Evolutionary conservation across 2,329 filamentous ascomycete species (phyloP).

Genomic region (Phaeoacremonium minimum): DNA sequence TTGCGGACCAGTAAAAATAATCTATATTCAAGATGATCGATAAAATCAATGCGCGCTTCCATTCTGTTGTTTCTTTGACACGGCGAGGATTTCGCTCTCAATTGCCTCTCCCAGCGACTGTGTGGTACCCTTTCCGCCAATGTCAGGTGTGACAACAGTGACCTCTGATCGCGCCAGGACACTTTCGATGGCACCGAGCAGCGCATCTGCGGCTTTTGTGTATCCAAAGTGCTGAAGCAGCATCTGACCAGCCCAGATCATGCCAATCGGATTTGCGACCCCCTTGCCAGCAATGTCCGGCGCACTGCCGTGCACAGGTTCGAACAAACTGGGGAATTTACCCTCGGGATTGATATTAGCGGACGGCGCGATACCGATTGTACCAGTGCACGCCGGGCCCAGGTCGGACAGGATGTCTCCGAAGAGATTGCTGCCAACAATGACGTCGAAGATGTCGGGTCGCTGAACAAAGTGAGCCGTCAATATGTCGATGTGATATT

Average conservation of each 20-base stretch:
- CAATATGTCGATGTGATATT: constrained; percentile 63
- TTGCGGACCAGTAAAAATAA: no score
- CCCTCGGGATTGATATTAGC: constrained; percentile 59
- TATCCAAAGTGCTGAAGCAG: constrained; percentile 63
- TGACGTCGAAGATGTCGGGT: constrained; percentile 53
- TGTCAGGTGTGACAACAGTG: constrained; percentile 52
- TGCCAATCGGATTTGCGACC: constrained; percentile 59
- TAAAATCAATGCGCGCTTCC: no score
- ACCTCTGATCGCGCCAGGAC: constrained; percentile 43
- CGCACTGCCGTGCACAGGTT: constrained; percentile 60
- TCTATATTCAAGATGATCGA: no score
- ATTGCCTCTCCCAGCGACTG: constrained; percentile 53
- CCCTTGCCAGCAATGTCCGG: constrained; percentile 62
- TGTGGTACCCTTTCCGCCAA: constrained; percentile 53
- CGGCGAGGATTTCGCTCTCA: constrained; percentile 19
- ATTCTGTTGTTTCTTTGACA: neutral
- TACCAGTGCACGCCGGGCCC: constrained; percentile 59
- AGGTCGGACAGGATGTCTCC: constrained; percentile 62
- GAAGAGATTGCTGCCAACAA: constrained; percentile 56
- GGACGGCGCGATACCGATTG: constrained; percentile 63
- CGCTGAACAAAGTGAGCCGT: constrained; percentile 57
- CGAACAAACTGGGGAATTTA: constrained; percentile 57
- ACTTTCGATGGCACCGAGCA: constrained; percentile 58
- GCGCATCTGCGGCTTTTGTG: constrained; percentile 46
- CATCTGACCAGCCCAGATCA: constrained; percentile 67